Base-by-base conservation (phyloP, 2,329 filamentous ascomycete genomes). In the Hymenoscyphus linearis region DNA sequence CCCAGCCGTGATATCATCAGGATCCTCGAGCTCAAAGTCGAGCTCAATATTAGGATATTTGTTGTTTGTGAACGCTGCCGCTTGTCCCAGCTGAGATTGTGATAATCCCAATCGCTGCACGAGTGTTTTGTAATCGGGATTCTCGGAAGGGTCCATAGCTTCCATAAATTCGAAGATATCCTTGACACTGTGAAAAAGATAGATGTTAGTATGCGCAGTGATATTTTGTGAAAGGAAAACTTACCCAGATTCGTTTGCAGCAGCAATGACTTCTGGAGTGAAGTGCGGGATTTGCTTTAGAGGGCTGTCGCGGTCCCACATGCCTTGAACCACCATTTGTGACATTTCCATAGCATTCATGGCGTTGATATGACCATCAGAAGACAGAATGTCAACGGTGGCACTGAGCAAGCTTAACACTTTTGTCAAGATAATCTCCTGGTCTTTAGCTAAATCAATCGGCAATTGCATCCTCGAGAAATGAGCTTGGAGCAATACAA, bases 341-440 rank as follows among this genome's bases (percentile, higher is more conserved):
- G 91, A 96, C 84, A 99, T 91, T 75, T 99, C 95, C 93, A 99
- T 99, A 31, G 95, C 95, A 70, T 89, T 93, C 88, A 97, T 96
- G 63, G 95, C 93, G 73, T 99, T 99, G 64, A 99, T 82, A 70
- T 97, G 91, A 14, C 93, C 95, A 70, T 99, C 93, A 0, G 93
- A 97, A 10, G 92, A 96, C 37, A 99, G 83, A 16, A 99, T 92
- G 74, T 99, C 95, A 25, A 98, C 95, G 70, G 89, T 91, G 25
- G 95, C 93, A 73, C 90, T 96, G 54, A 99, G 83, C 12, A 99
- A 83, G 71, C 90, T 91, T 60, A 98, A 81, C 1, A 96, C 86
- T 76, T 95, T 96, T 60, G 85, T 85, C 53, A 99, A 76, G 59
- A 99, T 88, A 16, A 90, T 78, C 74, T 97, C 93, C 72, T 99